phyloP scores from a whole-genome alignment of 1,284 basidiomycete species.

The Malassezia restricta region DNA sequence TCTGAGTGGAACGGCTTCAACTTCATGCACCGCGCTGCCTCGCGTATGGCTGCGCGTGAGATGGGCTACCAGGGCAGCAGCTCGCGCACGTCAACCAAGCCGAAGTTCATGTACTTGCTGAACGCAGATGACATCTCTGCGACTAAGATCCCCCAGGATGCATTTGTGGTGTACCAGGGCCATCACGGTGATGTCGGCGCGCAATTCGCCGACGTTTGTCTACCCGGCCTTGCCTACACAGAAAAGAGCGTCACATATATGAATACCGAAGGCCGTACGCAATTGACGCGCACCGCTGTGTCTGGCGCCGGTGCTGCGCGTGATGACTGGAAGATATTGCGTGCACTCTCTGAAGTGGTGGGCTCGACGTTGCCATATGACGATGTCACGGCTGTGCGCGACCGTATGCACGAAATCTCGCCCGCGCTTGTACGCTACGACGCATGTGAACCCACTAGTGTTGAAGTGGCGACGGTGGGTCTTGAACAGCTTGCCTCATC shows the following conservation, averaged over 20 bases:
- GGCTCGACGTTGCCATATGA: conserved; percentile 76
- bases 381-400: conserved; percentile 70
- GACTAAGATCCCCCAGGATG: conserved; percentile 76
- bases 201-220: conserved; percentile 85
- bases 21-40: conserved; percentile 77
- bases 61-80: conserved; percentile 79
- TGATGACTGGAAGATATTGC: conserved; percentile 98
- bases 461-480: conserved; percentile 43
- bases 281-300: conserved; percentile 82
- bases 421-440: conserved; percentile 83
- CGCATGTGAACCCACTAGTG: conserved; percentile 61
- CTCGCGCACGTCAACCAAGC: conserved; percentile 51
- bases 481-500: conserved; percentile 26
- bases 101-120: conserved; percentile 94
- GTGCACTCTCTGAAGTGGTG: conserved; percentile 81
- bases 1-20: conserved; percentile 93
- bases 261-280: conserved; percentile 89
- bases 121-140: conserved; percentile 91
- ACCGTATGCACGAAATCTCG: conserved; percentile 94
- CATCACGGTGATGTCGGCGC: conserved; percentile 97
- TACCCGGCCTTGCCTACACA: conserved; percentile 88
- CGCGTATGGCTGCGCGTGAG: conserved; percentile 88
- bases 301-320: conserved; percentile 85
- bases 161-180: conserved; percentile 97
- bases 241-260: conserved; percentile 92